Conservation (phyloP, 176 grass and related monocot species). For the Secale cereale region DNA sequence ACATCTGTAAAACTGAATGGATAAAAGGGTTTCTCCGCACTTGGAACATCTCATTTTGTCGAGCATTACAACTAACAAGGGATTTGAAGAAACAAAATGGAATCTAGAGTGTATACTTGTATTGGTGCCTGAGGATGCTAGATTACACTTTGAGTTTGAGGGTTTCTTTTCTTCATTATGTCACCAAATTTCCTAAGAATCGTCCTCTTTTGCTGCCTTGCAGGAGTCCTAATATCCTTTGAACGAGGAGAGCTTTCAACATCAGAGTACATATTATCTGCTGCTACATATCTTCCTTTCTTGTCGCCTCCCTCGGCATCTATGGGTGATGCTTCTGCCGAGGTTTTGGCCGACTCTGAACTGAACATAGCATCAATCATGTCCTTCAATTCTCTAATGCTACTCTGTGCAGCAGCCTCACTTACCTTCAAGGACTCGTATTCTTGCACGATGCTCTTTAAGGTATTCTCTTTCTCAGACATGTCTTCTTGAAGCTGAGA, state of each 20-base stretch:
- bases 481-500: conserved; percentile 62
- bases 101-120: conserved; percentile 25
- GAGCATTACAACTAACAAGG: conserved; percentile 4
- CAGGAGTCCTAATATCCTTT: conserved; percentile 23
- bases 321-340: conserved; percentile 37
- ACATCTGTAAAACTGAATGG: conserved; percentile 13
- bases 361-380: conserved; percentile 72
- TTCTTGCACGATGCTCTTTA: conserved; percentile 68
- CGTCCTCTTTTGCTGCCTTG: conserved; percentile 52
- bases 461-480: conserved; percentile 61
- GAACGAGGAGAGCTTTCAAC: conserved; percentile 25
- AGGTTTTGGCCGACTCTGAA: conserved; percentile 36
- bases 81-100: conserved; percentile 5
- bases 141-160: conserved; percentile 31
- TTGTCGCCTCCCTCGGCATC: conserved; percentile 21
- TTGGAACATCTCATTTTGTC: conserved; percentile 3
- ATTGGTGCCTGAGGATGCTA: conserved; percentile 25
- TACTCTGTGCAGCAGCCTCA: conserved; percentile 62
- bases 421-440: conserved; percentile 82
- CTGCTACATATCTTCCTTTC: conserved; percentile 19
- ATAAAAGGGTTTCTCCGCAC: background rate
- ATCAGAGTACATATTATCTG: conserved; percentile 42
- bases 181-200: conserved; percentile 59
- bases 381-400: conserved; percentile 64
- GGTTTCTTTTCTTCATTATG: conserved; percentile 50